phyloP scores from a whole-genome alignment of 2,329 filamentous ascomycete genomes.

The Verticillium albo-atrum region DNA sequence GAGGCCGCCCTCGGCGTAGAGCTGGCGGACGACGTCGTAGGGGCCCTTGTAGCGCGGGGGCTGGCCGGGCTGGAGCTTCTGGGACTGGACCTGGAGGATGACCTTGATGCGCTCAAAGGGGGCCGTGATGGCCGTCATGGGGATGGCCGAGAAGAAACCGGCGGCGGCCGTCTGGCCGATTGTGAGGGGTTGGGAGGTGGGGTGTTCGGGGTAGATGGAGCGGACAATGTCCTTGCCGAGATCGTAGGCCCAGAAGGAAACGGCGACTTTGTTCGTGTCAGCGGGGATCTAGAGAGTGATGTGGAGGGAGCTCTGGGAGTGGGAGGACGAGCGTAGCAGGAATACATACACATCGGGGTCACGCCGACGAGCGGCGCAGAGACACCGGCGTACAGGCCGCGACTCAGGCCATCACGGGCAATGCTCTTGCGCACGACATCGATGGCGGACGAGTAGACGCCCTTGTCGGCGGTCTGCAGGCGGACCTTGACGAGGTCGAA shows the following conservation, averaged over 20 bases:
- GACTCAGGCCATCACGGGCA: conserved; percentile 73
- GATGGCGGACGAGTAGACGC: conserved; percentile 83
- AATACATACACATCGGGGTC: conserved; percentile 91
- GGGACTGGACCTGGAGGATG: conserved; percentile 94
- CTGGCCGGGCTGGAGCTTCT: conserved; percentile 84
- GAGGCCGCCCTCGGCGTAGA: conserved; percentile 87
- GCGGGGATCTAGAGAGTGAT: conserved; percentile 2
- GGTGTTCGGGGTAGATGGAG: conserved; percentile 56
- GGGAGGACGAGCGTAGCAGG: not conserved
- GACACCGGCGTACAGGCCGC: conserved; percentile 94
- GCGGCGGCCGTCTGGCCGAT: conserved; percentile 87
- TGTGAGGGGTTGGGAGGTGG: conserved; percentile 65
- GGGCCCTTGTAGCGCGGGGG: conserved; percentile 89
- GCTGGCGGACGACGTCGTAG: conserved; percentile 83
- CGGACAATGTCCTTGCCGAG: conserved; percentile 87
- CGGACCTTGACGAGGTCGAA: conserved; percentile 98
- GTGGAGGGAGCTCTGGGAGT: not conserved
- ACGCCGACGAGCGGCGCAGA: conserved; percentile 92
- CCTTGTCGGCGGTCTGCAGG: conserved; percentile 90
- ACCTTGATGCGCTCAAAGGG: conserved; percentile 99
- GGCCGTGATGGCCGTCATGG: conserved; percentile 97
- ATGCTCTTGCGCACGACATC: conserved; percentile 89
- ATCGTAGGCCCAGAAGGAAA: conserved; percentile 84
- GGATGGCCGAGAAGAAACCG: conserved; percentile 95
- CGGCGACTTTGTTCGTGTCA: conserved; percentile 50